Evolutionary conservation across 345 rosid species (phyloP).

Genomic region (Pelargonium nanum): DNA sequence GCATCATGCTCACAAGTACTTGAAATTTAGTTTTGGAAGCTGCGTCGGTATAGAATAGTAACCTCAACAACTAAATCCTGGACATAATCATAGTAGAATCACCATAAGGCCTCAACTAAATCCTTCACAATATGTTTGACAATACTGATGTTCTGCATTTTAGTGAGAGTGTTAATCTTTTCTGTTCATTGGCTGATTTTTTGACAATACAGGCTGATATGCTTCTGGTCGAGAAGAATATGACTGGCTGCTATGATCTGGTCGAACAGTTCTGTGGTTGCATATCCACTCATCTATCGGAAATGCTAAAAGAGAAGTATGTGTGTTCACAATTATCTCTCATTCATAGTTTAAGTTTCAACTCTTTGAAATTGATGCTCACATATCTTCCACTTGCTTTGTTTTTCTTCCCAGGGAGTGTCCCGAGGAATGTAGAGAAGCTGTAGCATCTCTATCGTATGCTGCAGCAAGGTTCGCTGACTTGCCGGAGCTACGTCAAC

Average conservation of each 20-base stretch:
- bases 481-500: conserved; percentile 68
- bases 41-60: neutral
- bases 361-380: no score
- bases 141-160: neutral
- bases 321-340: neutral
- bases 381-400: no score
- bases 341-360: neutral
- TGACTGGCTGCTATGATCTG: conserved; percentile 38
- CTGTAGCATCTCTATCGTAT: conserved; percentile 52
- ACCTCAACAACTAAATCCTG: neutral
- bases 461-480: conserved; percentile 91
- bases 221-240: conserved; percentile 53
- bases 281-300: conserved; percentile 36
- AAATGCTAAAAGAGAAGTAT: conserved; percentile 61
- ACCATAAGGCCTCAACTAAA: no score
- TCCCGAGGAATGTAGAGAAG: conserved; percentile 74
- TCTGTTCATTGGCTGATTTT: neutral
- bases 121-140: no score
- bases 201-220: conserved; percentile 56
- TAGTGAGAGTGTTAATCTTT: neutral
- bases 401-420: conserved; percentile 43
- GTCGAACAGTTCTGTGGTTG: conserved; percentile 48
- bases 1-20: no score
- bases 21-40: neutral
- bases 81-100: no score